Conservation (phyloP, 2,329 filamentous ascomycete genomes). For the Aureobasidium sp. region DNA sequence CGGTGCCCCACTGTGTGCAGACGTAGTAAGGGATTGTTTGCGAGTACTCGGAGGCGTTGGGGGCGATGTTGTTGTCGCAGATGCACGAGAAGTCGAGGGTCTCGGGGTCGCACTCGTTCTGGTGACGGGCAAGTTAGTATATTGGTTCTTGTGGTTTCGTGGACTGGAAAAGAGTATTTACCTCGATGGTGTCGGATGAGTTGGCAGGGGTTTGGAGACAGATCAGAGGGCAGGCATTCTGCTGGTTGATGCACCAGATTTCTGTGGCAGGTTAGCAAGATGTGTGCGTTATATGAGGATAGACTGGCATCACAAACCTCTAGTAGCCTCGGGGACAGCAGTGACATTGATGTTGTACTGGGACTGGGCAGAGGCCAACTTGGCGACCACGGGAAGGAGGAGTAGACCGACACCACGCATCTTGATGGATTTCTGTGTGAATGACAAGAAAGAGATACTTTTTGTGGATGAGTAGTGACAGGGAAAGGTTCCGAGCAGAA, state of each 20-base stretch:
- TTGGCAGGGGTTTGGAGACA: constrained; percentile 53
- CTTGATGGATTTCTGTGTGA: constrained; percentile 17
- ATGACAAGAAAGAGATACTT: not conserved
- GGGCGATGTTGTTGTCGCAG: constrained; percentile 56
- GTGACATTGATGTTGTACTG: constrained; percentile 51
- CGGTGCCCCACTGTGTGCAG: constrained; percentile 61
- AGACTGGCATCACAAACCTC: constrained; percentile 37
- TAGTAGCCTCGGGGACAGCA: constrained; percentile 44
- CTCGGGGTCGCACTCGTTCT: constrained; percentile 60
- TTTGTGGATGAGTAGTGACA: not conserved
- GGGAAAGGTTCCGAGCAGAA: not conserved
- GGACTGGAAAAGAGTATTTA: not conserved
- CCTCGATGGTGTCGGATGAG: constrained; percentile 32
- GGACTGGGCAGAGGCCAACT: constrained; percentile 42
- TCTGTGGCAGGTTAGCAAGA: constrained; percentile 32
- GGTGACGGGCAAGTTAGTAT: constrained; percentile 23
- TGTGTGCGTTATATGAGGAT: not conserved
- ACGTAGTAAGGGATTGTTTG: constrained; percentile 70
- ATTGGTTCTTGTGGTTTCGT: not conserved
- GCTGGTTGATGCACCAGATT: constrained; percentile 58
- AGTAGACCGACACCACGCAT: constrained; percentile 42
- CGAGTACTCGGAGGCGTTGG: constrained; percentile 68
- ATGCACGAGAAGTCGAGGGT: constrained; percentile 62
- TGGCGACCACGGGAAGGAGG: constrained; percentile 43
- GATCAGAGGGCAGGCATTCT: constrained; percentile 58